These are phyloP conservation scores for Diaporthe helianthi DNA, from an alignment of 2,329 filamentous ascomycete genomes.

Conservation along the genomic window DNA sequence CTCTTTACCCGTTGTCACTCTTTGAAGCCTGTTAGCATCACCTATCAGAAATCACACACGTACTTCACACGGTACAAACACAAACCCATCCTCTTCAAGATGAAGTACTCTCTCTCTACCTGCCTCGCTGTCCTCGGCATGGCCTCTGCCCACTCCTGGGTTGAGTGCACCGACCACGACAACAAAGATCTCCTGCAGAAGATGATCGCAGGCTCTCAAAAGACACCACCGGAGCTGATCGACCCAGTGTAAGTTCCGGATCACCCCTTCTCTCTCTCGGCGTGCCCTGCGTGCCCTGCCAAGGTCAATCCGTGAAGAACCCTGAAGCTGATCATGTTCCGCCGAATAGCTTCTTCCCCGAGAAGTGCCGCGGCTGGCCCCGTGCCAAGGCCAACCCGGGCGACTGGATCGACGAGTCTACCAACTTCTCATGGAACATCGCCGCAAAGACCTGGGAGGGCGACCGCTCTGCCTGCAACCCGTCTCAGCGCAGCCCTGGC, in stretches of 20 bases:
- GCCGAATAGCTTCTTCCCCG: slow-evolving; percentile 16
- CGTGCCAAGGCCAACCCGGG: slow-evolving; percentile 20
- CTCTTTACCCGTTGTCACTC: slow-evolving; percentile 2
- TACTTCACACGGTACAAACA: background rate
- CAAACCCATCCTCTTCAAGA: slow-evolving; percentile 6
- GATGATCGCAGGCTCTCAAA: slow-evolving; percentile 20
- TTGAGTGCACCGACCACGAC: slow-evolving; percentile 24
- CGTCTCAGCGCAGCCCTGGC: slow-evolving; percentile 14
- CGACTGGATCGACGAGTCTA: slow-evolving; percentile 24
- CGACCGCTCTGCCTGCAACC: slow-evolving; percentile 21
- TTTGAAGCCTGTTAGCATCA: slow-evolving; percentile 7
- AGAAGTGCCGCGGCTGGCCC: slow-evolving; percentile 18
- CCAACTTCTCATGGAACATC: slow-evolving; percentile 24
- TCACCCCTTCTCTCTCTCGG: no score
- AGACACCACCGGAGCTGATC: background rate
- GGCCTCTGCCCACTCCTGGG: slow-evolving; percentile 19
- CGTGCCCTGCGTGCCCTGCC: background rate
- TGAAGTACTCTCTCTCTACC: slow-evolving; percentile 21
- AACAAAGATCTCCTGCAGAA: slow-evolving; percentile 17
- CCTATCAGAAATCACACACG: background rate
- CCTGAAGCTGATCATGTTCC: background rate
- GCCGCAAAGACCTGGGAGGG: slow-evolving; percentile 9
- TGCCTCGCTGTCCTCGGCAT: slow-evolving; percentile 18
- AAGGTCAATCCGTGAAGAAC: background rate
- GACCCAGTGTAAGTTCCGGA: slow-evolving; percentile 20